phyloP scores from a whole-genome alignment of 2,329 filamentous ascomycete genomes.

The Penicillium occitanis region DNA sequence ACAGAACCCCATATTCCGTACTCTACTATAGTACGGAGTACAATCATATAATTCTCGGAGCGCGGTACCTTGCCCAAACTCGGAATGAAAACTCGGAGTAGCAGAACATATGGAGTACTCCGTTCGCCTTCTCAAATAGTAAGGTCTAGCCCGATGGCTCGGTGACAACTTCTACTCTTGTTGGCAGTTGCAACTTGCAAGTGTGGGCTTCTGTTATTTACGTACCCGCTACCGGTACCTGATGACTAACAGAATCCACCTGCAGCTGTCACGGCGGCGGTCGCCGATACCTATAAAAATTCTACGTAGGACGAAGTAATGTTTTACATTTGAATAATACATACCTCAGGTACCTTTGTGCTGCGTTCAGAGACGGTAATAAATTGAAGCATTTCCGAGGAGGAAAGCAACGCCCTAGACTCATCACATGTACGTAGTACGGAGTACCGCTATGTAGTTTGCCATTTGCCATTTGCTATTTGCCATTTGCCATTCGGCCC shows the following conservation, averaged over 20 bases:
- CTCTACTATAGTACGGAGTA: too few species aligned
- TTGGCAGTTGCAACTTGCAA: background rate
- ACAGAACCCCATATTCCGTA: background rate
- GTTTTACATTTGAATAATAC: background rate
- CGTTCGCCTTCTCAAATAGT: slow-evolving; percentile 12
- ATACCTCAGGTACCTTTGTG: background rate
- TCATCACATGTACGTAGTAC: background rate
- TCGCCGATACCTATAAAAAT: background rate
- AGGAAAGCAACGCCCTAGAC: background rate
- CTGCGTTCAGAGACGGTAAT: background rate
- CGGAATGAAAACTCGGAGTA: background rate
- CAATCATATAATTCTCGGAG: background rate
- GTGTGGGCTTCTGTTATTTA: background rate
- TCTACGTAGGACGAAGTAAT: background rate
- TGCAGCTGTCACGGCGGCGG: background rate
- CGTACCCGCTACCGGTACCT: background rate
- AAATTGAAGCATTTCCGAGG: background rate
- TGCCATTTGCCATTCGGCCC: slow-evolving; percentile 2
- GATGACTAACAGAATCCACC: background rate
- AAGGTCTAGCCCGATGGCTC: slow-evolving; percentile 10
- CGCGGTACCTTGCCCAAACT: background rate
- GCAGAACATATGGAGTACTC: background rate
- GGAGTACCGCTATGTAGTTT: background rate
- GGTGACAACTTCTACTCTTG: background rate
- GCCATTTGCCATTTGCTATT: background rate